These are phyloP conservation scores for Nakazawaea ambrosiae DNA, from an alignment of 805 yeast genomes.

Conservation along the genomic window DNA sequence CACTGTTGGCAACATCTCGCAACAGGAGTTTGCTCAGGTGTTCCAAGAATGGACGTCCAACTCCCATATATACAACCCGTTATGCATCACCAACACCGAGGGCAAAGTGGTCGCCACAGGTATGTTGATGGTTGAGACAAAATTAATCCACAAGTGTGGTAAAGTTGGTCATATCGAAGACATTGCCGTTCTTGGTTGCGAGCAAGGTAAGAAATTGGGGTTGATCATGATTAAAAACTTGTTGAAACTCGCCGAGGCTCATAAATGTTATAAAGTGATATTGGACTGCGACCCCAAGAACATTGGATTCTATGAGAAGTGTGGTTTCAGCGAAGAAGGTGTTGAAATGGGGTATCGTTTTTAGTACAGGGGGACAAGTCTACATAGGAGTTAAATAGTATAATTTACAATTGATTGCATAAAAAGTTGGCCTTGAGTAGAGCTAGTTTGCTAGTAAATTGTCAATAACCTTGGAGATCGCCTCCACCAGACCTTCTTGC, in stretches of 20 bases:
- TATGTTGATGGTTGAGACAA: constrained; percentile 69
- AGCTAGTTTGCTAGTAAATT: neutral
- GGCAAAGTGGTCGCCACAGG: constrained; percentile 77
- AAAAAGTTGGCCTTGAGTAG: neutral
- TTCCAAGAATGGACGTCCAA: constrained; percentile 51
- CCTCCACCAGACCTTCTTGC: constrained; percentile 5
- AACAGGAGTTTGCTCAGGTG: constrained; percentile 40
- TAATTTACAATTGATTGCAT: neutral
- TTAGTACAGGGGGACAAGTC: constrained; percentile 4
- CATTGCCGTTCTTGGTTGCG: constrained; percentile 65
- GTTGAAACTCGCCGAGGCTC: constrained; percentile 46
- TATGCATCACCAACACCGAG: constrained; percentile 52
- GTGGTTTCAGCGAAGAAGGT: constrained; percentile 67
- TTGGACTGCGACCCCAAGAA: constrained; percentile 84
- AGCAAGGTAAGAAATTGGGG: constrained; percentile 86
- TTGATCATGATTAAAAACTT: constrained; percentile 54
- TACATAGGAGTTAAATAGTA: neutral
- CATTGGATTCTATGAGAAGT: constrained; percentile 80
- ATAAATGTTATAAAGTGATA: constrained; percentile 82
- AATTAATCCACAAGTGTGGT: constrained; percentile 79
- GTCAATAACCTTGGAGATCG: constrained; percentile 6
- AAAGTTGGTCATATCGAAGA: constrained; percentile 93
- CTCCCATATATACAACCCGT: constrained; percentile 53
- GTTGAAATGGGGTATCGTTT: constrained; percentile 59
- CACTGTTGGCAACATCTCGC: constrained; percentile 68